phyloP scores from a whole-genome alignment of 139 green algal species.

The Chlorella sp. region DNA sequence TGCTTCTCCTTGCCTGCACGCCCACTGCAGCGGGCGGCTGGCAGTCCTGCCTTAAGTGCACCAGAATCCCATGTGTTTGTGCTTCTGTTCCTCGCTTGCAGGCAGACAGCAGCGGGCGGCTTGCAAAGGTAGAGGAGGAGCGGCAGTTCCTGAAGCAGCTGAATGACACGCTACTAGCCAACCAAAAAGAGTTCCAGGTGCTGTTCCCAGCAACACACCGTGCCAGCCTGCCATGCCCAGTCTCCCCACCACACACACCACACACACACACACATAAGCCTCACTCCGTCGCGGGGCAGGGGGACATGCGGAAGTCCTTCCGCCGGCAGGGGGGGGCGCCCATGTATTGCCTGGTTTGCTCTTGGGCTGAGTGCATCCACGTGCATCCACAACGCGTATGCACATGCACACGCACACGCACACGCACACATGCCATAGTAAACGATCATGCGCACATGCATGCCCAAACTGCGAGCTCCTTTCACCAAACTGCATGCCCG shows the following conservation, averaged over 20 bases:
- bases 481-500: no score
- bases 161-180: slow-evolving; percentile 66
- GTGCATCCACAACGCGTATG: background rate
- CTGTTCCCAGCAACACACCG: background rate
- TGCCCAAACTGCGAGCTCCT: background rate
- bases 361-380: background rate
- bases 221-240: background rate
- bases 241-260: background rate
- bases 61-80: no score
- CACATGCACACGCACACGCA: background rate
- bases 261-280: background rate
- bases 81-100: no score
- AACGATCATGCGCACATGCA: no score
- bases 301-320: no score
- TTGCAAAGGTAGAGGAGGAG: slow-evolving; percentile 61
- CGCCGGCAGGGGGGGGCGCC: no score
- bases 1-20: no score
- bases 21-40: slow-evolving; percentile 39
- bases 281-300: no score
- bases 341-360: background rate
- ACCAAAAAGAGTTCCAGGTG: slow-evolving; percentile 55
- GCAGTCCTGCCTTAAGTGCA: no score
- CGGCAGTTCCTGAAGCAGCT: slow-evolving; percentile 78
- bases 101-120: slow-evolving; percentile 43
- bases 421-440: background rate